These are phyloP conservation scores for Mycena citricolor DNA, from an alignment of 1,284 basidiomycete genomes.

Conservation along the genomic window DNA sequence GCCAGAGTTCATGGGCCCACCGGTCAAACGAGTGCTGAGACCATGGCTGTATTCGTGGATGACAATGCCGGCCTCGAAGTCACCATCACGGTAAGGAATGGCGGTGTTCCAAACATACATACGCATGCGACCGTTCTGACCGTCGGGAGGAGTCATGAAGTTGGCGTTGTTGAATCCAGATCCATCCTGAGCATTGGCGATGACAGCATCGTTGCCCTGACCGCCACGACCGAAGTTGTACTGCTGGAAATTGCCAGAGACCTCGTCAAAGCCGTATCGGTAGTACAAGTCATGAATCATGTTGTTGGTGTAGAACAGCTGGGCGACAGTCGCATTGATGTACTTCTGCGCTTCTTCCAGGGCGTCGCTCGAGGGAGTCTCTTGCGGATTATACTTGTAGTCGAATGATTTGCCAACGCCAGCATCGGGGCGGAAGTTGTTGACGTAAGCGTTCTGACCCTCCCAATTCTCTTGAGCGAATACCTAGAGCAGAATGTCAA, in stretches of 20 bases:
- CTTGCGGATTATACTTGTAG: constrained; percentile 65
- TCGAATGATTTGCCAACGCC: constrained; percentile 61
- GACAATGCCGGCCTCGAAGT: constrained; percentile 92
- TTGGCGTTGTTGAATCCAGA: constrained; percentile 89
- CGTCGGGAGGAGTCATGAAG: constrained; percentile 79
- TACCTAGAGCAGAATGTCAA: constrained; percentile 37
- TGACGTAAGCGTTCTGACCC: constrained; percentile 71
- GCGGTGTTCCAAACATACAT: constrained; percentile 97
- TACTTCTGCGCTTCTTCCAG: constrained; percentile 73
- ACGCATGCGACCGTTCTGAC: constrained; percentile 84
- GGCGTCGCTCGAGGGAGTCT: constrained; percentile 48
- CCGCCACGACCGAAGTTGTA: constrained; percentile 93
- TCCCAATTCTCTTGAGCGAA: constrained; percentile 91
- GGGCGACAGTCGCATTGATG: constrained; percentile 83
- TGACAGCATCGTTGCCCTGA: constrained; percentile 84
- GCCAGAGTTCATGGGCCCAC: constrained; percentile 89
- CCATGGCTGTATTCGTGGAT: constrained; percentile 91
- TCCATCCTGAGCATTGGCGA: constrained; percentile 94
- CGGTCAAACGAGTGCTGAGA: constrained; percentile 89
- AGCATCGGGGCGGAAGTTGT: constrained; percentile 79
- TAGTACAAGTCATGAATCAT: constrained; percentile 78
- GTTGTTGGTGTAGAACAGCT: constrained; percentile 94
- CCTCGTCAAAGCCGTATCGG: constrained; percentile 88
- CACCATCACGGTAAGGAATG: constrained; percentile 89
- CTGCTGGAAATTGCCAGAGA: constrained; percentile 95